Evolutionary conservation across 2,329 filamentous ascomycete species (phyloP), one percentile per base, ranked within the genome.

Genomic region (Phyllosticta paracitricarpa): DNA sequence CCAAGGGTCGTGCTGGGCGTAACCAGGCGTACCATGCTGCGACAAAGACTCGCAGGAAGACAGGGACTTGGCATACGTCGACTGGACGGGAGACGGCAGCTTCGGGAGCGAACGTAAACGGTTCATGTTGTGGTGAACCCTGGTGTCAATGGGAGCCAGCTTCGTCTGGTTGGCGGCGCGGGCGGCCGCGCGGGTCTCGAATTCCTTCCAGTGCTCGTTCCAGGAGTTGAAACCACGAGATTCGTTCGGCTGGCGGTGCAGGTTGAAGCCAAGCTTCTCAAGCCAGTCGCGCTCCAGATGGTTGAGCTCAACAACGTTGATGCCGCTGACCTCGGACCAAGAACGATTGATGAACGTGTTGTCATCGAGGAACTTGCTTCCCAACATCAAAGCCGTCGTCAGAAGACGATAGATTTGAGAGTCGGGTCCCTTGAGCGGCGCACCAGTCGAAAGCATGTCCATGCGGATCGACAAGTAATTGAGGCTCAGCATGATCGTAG

Each of bases 261-360:
- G 84, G 66, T 86, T 82, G 87, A 90, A 96, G 67, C 85, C 81
- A 72, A 95, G 94, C 52, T 87, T 86, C 61, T 84, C 81, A 51
- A 97, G 82, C 92, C 92, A 97, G 68, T 95, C 88, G 68, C 88
- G 84, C 78, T 97, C 92, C 73, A 96, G 83, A 63, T 82, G 80
- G 77, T 96, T 96, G 67, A 97, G 81, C 70, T 96, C 91, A 2
- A 82, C 77, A 22, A 96, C 91, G 33, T 87, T 81, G 66, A 97
- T 96, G 64, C 89, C 90, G 75, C 91, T 96, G 58, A 97, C 92
- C 71, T 97, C 92, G 4, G 92, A 90, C 92, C 92, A 97, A 1
- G 92, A 96, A 61, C 90, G 88, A 77, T 96, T 97, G 81, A 96
- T 92, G 76, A 97, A 97, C 5, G 92, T 97, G 77, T 96, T 96